Base-by-base conservation (phyloP, 306 rosid genomes). In the Delonix regia region DNA sequence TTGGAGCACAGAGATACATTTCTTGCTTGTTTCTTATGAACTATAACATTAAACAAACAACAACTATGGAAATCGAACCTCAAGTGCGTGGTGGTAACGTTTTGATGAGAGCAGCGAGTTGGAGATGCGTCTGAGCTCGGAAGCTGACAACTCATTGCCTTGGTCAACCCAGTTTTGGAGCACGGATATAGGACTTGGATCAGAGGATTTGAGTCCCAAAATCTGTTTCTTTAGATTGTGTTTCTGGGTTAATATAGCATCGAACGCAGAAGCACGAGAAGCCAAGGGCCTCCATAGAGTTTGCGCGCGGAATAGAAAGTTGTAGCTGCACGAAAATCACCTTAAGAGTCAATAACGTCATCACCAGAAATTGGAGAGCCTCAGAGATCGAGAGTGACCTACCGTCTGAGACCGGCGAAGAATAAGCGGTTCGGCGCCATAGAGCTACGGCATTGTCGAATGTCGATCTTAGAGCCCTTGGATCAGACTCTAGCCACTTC, bases 11-110 rank as follows among this genome's bases (percentile, higher is more conserved):
- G 34, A 6, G n/a, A 30, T 5, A n/a, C 13, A 36, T 14, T 63
- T 33, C 44, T 63, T 2, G 69, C 42, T 33, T 34, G 45, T 34
- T 63, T 63, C 69, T 0, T 9, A 7, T 18, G 27, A 15, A 36
- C 24, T 18, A 4, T 8, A n/a, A 14, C 47, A 34, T 36, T 18
- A 33, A 36, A 21, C 69, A 63, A 36, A 36, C 45, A 66, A 55
- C 9, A 49, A 62, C 11, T n/a, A 28, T 13, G 25, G 38, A 64
- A 79, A 59, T 8, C 8, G 57, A 66, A 90, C 97, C 98, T 94
- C 82, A 1, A 88, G 88, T 5, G 94, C 94, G 71, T 87, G 89
- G 21, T 72, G 57, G 66, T 84, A 83, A 80, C 93, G 90, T 51
- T 87, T 90, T n/a, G 84, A 82, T 71, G 82, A 85, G 66, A 85